Percentiles rank a stretch among this genome's conserved stretches.
Conservation (phyloP, 345 rosid species). For the Salix arbutifolia region DNA sequence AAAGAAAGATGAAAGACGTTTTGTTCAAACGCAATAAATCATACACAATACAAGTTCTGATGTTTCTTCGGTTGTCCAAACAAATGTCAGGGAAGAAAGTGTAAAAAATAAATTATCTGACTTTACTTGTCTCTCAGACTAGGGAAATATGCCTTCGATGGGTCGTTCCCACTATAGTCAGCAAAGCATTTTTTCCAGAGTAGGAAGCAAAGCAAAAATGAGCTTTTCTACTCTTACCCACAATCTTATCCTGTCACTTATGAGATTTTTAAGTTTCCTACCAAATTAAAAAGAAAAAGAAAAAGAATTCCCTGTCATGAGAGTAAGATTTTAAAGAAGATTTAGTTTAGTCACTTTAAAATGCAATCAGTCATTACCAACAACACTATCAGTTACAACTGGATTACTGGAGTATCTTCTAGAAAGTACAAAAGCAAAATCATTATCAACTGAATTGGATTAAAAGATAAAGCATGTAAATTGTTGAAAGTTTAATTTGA, state of each 20-base stretch:
- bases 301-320: background rate
- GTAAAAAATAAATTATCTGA: background rate
- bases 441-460: background rate
- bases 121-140: no score
- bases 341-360: background rate
- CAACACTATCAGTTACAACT: background rate
- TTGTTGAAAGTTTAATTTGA: background rate
- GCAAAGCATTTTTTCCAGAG: no score
- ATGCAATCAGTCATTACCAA: background rate
- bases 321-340: background rate
- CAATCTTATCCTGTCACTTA: background rate
- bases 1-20: background rate
- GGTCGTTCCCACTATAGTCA: no score
- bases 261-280: background rate
- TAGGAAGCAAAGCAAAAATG: background rate
- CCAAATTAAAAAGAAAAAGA: background rate
- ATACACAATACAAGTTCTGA: background rate
- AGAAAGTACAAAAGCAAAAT: background rate
- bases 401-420: background rate
- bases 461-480: background rate
- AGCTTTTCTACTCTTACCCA: background rate
- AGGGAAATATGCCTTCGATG: no score
- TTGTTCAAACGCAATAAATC: background rate
- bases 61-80: background rate
- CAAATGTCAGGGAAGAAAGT: background rate